A percentile compares a stretch with the other conserved stretches of the same genome.
Evolutionary conservation across 305 asterid species (phyloP).

Genomic region (Rubia peregrina): DNA sequence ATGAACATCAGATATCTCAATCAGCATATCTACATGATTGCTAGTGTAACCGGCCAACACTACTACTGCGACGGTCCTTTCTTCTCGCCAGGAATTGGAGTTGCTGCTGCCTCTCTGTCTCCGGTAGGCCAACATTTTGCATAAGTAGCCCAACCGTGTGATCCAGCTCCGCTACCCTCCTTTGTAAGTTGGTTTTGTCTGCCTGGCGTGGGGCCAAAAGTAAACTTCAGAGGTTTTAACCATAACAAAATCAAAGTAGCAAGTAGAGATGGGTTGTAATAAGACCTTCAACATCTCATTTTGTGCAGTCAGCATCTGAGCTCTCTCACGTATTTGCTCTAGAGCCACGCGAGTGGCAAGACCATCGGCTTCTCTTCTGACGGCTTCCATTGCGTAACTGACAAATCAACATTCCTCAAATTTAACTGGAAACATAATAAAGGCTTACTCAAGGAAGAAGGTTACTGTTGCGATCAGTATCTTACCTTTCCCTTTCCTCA

Average conservation of each 20-base stretch:
- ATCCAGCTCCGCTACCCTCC: conserved; percentile 59
- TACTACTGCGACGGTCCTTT: conserved; percentile 16
- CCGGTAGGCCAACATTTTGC: conserved; percentile 29
- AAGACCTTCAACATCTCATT: conserved; percentile 74
- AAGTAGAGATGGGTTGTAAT: neutral
- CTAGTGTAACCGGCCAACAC: conserved; percentile 27
- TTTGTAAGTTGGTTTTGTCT: conserved; percentile 63
- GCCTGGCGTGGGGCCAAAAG: conserved; percentile 26
- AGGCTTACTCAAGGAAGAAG: neutral
- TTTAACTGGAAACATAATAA: neutral
- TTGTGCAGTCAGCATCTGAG: conserved; percentile 69
- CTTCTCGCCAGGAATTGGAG: conserved; percentile 21
- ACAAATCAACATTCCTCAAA: conserved; percentile 14
- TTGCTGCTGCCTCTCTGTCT: conserved; percentile 18
- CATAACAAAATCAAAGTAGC: neutral
- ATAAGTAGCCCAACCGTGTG: conserved; percentile 51
- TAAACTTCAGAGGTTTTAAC: neutral
- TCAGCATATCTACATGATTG: neutral
- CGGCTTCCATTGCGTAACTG: conserved; percentile 56
- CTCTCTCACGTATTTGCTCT: conserved; percentile 66
- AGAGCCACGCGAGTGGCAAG: conserved; percentile 43
- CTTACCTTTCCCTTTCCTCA: conserved; percentile 70
- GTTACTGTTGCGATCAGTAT: neutral
- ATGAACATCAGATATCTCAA: neutral
- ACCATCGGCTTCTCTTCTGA: conserved; percentile 45